Conservation (phyloP, 352 stramenopile species). For the Phytopythium mirpurense region DNA sequence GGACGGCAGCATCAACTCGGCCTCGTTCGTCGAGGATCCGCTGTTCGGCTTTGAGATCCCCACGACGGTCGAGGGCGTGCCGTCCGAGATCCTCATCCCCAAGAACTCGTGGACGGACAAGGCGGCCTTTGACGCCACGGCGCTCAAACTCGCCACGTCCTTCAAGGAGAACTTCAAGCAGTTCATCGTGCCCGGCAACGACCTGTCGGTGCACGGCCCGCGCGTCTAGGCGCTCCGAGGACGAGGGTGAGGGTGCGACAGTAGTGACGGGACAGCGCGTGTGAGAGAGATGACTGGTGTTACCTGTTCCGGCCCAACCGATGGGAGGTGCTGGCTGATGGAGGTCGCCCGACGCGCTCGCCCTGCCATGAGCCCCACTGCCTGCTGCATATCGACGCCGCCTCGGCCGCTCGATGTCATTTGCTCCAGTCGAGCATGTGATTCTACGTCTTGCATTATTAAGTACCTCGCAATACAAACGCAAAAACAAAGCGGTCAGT, state of each 20-base stretch:
- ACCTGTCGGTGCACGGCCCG: slow-evolving; percentile 59
- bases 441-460: too few species aligned
- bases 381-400: background rate
- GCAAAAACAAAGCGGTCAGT: too few species aligned
- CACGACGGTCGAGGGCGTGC: slow-evolving; percentile 53
- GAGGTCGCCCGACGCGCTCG: background rate
- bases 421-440: background rate
- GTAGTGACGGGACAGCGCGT: too few species aligned
- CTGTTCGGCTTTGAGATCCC: slow-evolving; percentile 74
- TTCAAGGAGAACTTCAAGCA: slow-evolving; percentile 86
- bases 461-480: too few species aligned
- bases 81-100: slow-evolving; percentile 69
- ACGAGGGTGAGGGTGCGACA: too few species aligned
- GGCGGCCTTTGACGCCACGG: slow-evolving; percentile 66
- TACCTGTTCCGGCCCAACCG: background rate
- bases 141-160: slow-evolving; percentile 64
- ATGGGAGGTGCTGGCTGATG: background rate
- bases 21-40: slow-evolving; percentile 61
- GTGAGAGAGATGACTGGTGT: too few species aligned
- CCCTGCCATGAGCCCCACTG: background rate
- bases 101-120: slow-evolving; percentile 78
- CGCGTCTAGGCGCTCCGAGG: slow-evolving; percentile 22
- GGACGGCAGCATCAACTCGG: slow-evolving; percentile 50
- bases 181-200: slow-evolving; percentile 74
- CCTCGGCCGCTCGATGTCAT: background rate